A percentile compares a stretch with the other conserved stretches of the same genome.
phyloP scores from a whole-genome alignment of 1,284 basidiomycete species.

The Abortiporus biennis region DNA sequence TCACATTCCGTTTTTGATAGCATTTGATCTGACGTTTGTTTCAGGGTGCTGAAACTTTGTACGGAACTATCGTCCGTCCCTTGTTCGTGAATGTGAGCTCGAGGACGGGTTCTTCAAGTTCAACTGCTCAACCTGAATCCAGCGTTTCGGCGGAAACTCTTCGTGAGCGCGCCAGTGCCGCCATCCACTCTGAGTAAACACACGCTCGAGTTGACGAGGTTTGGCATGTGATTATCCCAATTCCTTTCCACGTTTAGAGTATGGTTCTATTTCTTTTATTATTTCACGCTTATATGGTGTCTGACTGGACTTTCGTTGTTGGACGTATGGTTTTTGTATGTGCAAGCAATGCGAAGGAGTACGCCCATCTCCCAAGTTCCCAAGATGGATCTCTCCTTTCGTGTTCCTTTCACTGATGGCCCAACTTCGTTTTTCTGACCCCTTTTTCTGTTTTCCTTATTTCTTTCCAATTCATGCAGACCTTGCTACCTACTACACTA shows the following conservation, averaged over 20 bases:
- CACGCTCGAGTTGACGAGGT: background rate
- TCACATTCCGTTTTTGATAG: constrained; percentile 9
- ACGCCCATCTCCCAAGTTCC: too few species aligned
- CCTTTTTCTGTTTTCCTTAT: constrained; percentile 1
- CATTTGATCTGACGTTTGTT: constrained; percentile 10
- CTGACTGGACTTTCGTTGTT: too few species aligned
- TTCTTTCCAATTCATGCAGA: background rate
- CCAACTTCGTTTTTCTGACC: background rate
- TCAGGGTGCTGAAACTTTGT: constrained; percentile 26
- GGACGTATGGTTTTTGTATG: background rate
- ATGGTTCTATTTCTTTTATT: constrained; percentile 1
- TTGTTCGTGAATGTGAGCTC: constrained; percentile 23
- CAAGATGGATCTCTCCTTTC: too few species aligned
- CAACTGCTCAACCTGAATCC: constrained; percentile 13
- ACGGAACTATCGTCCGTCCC: constrained; percentile 24
- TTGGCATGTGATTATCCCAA: background rate
- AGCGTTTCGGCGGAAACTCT: constrained; percentile 33
- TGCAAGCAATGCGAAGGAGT: too few species aligned
- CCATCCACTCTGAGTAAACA: constrained; percentile 28
- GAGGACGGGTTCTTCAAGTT: constrained; percentile 13
- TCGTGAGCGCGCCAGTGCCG: constrained; percentile 38
- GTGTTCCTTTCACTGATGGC: background rate
- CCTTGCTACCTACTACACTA: background rate
- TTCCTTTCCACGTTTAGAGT: constrained; percentile 1
- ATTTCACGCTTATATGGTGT: background rate